Conservation (phyloP, 2,329 filamentous ascomycete species). For the Aspergillus pseudoterreus region DNA sequence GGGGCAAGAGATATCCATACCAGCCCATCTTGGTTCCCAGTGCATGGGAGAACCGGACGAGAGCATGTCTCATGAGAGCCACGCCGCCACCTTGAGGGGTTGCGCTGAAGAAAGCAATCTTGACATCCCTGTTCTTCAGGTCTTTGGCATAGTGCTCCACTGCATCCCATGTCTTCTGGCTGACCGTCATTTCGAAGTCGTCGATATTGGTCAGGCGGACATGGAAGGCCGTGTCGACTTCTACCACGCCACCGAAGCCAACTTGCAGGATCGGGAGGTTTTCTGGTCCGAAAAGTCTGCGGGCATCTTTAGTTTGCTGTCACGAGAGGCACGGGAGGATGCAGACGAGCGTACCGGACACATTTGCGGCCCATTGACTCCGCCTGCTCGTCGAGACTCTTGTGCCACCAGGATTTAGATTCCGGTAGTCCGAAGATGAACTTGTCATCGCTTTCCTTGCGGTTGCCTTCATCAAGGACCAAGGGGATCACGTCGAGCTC, state of each 20-base stretch:
- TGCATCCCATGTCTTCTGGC: constrained; percentile 60
- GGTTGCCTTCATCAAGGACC: constrained; percentile 48
- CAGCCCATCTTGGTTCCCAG: constrained; percentile 68
- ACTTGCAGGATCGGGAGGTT: constrained; percentile 65
- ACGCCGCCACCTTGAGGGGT: constrained; percentile 82
- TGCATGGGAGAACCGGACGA: constrained; percentile 66
- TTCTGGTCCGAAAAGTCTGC: constrained; percentile 68
- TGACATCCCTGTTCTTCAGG: constrained; percentile 61
- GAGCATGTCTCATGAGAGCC: constrained; percentile 74
- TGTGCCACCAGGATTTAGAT: constrained; percentile 44
- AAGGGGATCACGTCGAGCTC: constrained; percentile 74
- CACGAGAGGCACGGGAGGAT: neutral
- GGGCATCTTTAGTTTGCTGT: constrained; percentile 11
- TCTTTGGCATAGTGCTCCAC: constrained; percentile 61
- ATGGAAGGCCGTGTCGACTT: constrained; percentile 65
- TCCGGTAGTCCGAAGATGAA: constrained; percentile 26
- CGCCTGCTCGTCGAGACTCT: constrained; percentile 73
- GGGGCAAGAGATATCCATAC: constrained; percentile 46
- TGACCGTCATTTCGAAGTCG: constrained; percentile 61
- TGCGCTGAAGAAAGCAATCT: constrained; percentile 74
- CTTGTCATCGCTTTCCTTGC: constrained; percentile 10
- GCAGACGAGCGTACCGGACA: constrained; percentile 53
- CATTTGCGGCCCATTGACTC: constrained; percentile 79
- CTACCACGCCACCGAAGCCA: constrained; percentile 64
- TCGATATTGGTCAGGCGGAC: constrained; percentile 57